Evolutionary conservation across 169 alveolate species (phyloP), one percentile per base, ranked within the genome.

Genomic region (Prorocentrum cordatum): DNA sequence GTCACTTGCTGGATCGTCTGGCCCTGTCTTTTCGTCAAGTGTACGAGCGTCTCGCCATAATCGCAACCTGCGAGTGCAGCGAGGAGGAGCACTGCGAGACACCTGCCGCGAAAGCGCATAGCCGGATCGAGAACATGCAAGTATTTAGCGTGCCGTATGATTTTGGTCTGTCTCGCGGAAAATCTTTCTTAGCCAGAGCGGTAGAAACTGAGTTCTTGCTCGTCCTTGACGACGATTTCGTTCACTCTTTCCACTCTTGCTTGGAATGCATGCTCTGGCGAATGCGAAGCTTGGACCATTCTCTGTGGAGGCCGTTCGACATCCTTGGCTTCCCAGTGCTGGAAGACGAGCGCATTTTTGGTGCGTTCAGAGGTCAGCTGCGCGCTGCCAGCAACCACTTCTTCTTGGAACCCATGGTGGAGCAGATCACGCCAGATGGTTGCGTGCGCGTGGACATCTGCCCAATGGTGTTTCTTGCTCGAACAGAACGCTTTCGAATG

Each of bases 381-480:
- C 84, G 84, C 6, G 7, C 45, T 20, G 18, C 12, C 3, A 31
- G 45, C 68, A 45, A 20, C 36, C 32, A 20, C 1, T 27, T 72
- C 35, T 72, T 45, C 39, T 29, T 72, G 6, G 84, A 72, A 22
- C 84, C 84, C 26, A 32, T 72, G 9, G n/a, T 20, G 38, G 31
- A 72, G 31, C 27, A 22, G 18, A 47, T 18, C 42, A 33, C 36
- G 31, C 84, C 84, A 10, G 84, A 72, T 45, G 84, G 84, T 1
- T 72, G 84, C 24, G 33, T 50, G 27, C 32, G 84, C 22, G 84
- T 72, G 12, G 84, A 72, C 26, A 20, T 72, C 24, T 72, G 84
- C 45, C 84, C 84, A 4, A 72, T 72, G 84, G 84, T 72, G 36
- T 72, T 20, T 45, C 39, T 72, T 42, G 84, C 84, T 29, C 38